phyloP scores from a whole-genome alignment of 2,329 filamentous ascomycete species.

The Paraphaeosphaeria sporulosa region DNA sequence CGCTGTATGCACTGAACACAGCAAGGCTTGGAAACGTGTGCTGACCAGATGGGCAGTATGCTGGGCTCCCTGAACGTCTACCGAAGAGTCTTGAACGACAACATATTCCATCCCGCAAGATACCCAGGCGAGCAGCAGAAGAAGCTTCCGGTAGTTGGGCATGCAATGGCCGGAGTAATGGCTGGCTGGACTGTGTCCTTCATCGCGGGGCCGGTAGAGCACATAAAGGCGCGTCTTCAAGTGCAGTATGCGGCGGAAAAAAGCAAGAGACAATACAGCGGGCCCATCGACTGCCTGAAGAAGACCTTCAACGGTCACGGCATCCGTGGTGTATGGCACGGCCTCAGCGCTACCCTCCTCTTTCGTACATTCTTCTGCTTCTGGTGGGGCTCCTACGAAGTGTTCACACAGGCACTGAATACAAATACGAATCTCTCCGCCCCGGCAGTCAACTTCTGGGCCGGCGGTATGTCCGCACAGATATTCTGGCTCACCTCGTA shows the following conservation, averaged over 20 bases:
- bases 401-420: conserved; percentile 75
- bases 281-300: conserved; percentile 81
- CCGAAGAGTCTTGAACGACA: conserved; percentile 80
- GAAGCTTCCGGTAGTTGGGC: conserved; percentile 77
- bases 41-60: conserved; percentile 63
- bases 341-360: conserved; percentile 81
- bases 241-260: conserved; percentile 89
- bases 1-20: conserved; percentile 54
- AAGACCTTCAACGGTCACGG: conserved; percentile 76
- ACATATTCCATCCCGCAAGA: conserved; percentile 71
- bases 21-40: not conserved
- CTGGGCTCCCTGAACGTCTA: conserved; percentile 91
- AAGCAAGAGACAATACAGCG: conserved; percentile 78
- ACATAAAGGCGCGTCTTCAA: conserved; percentile 92
- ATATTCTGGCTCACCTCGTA: conserved; percentile 94
- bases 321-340: conserved; percentile 82
- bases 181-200: conserved; percentile 91
- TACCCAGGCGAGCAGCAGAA: conserved; percentile 47
- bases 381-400: conserved; percentile 97
- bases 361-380: conserved; percentile 96
- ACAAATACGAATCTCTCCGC: conserved; percentile 73
- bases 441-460: conserved; percentile 95
- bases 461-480: conserved; percentile 90
- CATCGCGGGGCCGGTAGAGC: conserved; percentile 91
- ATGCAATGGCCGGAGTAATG: conserved; percentile 86